Base-by-base conservation (phyloP, 495 filamentous ascomycete species). In the Daldinia bambusicola region DNA sequence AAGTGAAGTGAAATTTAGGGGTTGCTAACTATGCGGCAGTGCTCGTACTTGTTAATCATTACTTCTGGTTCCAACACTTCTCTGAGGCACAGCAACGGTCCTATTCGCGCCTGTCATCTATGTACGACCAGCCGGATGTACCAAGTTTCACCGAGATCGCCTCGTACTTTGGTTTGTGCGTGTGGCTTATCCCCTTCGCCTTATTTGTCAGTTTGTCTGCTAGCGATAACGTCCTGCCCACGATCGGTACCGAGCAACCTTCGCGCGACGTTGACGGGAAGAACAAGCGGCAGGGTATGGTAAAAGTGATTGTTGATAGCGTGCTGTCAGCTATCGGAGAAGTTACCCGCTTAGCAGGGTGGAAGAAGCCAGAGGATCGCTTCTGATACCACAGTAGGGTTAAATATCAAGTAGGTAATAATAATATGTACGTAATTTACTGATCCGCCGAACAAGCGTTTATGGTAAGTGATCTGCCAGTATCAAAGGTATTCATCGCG, bases 111-210 rank as follows among this genome's bases (percentile, higher is more conserved):
- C 77, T 77, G 78, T 66, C 79, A 34, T 83, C 88, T 60, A 88
- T 87, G 65, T 88, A 90, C 78, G 86, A 88, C 72, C 79, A 87
- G 41, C 79, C 82, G 10, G 83, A 90, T 59, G 80, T 93, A 61
- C 95, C 95, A 2, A 90, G 88, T 37, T 99, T 99, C 79, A 94
- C 94, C 9, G 93, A 98, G 79, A 93, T 99, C 43, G 93, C 95
- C 0, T 95, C 93, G 1, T 99, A 95, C 78, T 99, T 99, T 75
- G 95, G 95, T 4, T 84, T 99, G 8, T 97, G 93, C 77, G 93
- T 99, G 13, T 99, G 95, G 95, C 85, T 99, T 12, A 91, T 98
- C 1, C 95, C 95, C 0, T 99, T 99, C 79, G 89, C 94, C 30
- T 86, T 99, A 38, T 99, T 99, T 75, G 95, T 99, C 32, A 93